Percentiles rank a stretch among this genome's conserved stretches.
These are phyloP conservation scores for Prunus campanulata DNA, from an alignment of 306 rosid genomes.

Conservation along the genomic window DNA sequence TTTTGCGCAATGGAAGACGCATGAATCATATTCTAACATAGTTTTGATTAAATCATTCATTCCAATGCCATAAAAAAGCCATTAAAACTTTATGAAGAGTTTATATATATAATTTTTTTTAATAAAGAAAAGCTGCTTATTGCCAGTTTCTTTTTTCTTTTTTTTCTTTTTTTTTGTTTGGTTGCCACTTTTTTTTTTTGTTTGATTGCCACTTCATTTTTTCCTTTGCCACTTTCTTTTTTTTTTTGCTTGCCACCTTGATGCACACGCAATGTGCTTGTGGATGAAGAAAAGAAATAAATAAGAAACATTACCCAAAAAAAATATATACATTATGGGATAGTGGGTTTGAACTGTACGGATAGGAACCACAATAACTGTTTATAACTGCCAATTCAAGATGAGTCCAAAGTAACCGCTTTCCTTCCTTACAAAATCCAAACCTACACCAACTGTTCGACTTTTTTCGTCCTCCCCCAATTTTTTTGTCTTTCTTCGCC, in stretches of 20 bases:
- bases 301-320: background rate
- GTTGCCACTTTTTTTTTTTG: too few species aligned
- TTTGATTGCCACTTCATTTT: too few species aligned
- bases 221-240: too few species aligned
- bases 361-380: constrained; percentile 21
- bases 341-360: constrained; percentile 11
- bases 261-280: background rate
- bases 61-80: too few species aligned
- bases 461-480: background rate
- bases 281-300: background rate
- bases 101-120: too few species aligned
- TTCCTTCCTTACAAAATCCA: constrained; percentile 13
- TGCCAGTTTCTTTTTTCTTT: too few species aligned
- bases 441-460: background rate
- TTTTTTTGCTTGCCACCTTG: background rate
- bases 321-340: background rate
- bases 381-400: constrained; percentile 20
- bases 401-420: constrained; percentile 18
- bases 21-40: too few species aligned
- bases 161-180: too few species aligned
- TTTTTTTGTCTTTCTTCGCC: background rate
- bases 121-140: too few species aligned
- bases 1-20: too few species aligned
- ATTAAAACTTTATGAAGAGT: too few species aligned
- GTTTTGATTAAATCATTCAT: too few species aligned